Evolutionary conservation across 116 monocot genomes (phyloP).

Genomic region (Iris pallida): DNA sequence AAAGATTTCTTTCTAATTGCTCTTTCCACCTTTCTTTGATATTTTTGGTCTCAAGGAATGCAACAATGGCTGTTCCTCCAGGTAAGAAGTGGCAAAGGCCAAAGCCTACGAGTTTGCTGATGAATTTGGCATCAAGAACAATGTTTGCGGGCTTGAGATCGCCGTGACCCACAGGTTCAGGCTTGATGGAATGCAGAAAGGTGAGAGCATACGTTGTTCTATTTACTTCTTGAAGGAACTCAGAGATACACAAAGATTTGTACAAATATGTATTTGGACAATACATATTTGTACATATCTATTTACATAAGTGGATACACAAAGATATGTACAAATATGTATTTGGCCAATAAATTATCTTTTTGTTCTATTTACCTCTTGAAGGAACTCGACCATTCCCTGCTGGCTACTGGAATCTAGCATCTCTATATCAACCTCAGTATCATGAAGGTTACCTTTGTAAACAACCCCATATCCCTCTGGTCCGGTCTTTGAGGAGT

Average conservation of each 20-base stretch:
- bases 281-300: too few species aligned
- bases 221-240: too few species aligned
- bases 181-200: constrained; percentile 3
- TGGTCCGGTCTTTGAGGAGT: constrained; percentile 39
- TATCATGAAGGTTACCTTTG: constrained; percentile 38
- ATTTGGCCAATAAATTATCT: too few species aligned
- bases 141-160: constrained; percentile 39
- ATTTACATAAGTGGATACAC: too few species aligned
- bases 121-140: constrained; percentile 29
- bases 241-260: too few species aligned
- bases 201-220: too few species aligned
- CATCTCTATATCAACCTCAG: constrained; percentile 45
- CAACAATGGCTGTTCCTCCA: background rate
- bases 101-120: constrained; percentile 26
- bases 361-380: constrained; percentile 31
- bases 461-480: constrained; percentile 42
- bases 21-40: constrained; percentile 10
- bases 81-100: constrained; percentile 15
- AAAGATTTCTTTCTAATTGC: constrained; percentile 9
- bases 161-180: constrained; percentile 25
- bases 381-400: constrained; percentile 25
- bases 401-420: constrained; percentile 21
- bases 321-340: too few species aligned
- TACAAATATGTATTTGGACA: too few species aligned
- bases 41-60: background rate